Evolutionary conservation across 2,329 filamentous ascomycete species (phyloP).

Genomic region (Diplodia seriata): DNA sequence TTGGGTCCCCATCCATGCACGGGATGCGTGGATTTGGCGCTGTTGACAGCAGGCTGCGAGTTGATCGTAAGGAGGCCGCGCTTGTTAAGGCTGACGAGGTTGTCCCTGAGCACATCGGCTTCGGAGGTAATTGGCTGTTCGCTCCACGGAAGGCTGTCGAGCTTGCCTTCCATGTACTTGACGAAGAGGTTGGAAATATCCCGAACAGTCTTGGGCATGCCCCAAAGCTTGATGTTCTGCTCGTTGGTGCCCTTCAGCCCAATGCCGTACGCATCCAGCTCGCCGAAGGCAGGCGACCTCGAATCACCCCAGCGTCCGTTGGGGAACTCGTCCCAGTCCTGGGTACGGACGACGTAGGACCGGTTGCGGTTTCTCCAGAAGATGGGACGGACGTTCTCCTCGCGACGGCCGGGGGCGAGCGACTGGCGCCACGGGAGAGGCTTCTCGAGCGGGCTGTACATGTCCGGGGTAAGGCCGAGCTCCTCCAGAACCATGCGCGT

Average conservation of each 20-base stretch:
- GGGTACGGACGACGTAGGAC: conserved; percentile 92
- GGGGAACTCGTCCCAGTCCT: conserved; percentile 99
- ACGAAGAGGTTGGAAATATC: conserved; percentile 87
- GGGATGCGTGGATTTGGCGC: conserved; percentile 84
- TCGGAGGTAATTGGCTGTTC: conserved; percentile 86
- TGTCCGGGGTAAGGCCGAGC: conserved; percentile 78
- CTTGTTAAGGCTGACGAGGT: conserved; percentile 81
- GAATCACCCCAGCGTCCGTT: conserved; percentile 99
- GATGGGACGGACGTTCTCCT: conserved; percentile 95
- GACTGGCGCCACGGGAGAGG: conserved; percentile 97
- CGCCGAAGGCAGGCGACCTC: conserved; percentile 92
- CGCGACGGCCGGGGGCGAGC: conserved; percentile 83
- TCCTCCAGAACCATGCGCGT: conserved; percentile 95
- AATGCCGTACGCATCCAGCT: conserved; percentile 92
- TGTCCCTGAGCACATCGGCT: conserved; percentile 76
- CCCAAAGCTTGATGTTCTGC: conserved; percentile 94
- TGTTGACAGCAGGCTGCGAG: conserved; percentile 93
- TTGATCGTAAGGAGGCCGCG: conserved; percentile 94
- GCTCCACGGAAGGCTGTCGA: conserved; percentile 91
- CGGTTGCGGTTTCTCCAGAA: conserved; percentile 99
- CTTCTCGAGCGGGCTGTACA: conserved; percentile 80
- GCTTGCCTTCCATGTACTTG: conserved; percentile 78
- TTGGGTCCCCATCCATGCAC: conserved; percentile 92
- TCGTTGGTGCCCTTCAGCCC: conserved; percentile 94
- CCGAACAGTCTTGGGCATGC: conserved; percentile 77